Percentiles rank a stretch among this genome's conserved stretches.
Evolutionary conservation across 2,329 filamentous ascomycete genomes (phyloP).

Genomic region (Aspergillus ruber): DNA sequence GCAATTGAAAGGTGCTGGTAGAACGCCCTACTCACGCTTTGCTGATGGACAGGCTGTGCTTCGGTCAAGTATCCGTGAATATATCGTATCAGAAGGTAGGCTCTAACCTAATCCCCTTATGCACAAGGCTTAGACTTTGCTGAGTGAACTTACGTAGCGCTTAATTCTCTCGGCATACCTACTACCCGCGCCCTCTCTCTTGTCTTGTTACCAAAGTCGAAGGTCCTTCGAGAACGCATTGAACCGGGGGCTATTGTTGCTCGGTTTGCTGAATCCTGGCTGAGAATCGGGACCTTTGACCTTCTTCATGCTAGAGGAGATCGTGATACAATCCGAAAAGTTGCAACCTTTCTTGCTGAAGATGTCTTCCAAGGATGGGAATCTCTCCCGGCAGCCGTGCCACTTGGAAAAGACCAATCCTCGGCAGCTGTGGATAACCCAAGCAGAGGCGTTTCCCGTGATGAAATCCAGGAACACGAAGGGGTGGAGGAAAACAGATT

Average conservation of each 20-base stretch:
- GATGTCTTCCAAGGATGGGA: slow-evolving; percentile 86
- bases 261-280: slow-evolving; percentile 84
- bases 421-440: slow-evolving; percentile 38
- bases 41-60: slow-evolving; percentile 93
- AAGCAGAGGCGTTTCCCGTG: slow-evolving; percentile 48
- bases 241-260: slow-evolving; percentile 92
- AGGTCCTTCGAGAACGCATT: slow-evolving; percentile 68
- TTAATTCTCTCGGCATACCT: slow-evolving; percentile 79
- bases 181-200: slow-evolving; percentile 80
- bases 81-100: slow-evolving; percentile 75
- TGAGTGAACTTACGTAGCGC: slow-evolving; percentile 29
- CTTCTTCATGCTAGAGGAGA: slow-evolving; percentile 79
- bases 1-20: slow-evolving; percentile 88
- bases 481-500: slow-evolving; percentile 78
- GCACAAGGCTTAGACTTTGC: not conserved
- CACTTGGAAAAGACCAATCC: slow-evolving; percentile 36
- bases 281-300: slow-evolving; percentile 93
- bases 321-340: slow-evolving; percentile 61
- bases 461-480: slow-evolving; percentile 60
- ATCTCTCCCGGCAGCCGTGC: slow-evolving; percentile 58
- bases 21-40: slow-evolving; percentile 92
- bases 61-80: slow-evolving; percentile 87
- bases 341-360: slow-evolving; percentile 79
- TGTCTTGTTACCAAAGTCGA: slow-evolving; percentile 64
- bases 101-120: not conserved